These are phyloP conservation scores for Fusarium sp. DNA, from an alignment of 2,329 filamentous ascomycete genomes.

Conservation along the genomic window DNA sequence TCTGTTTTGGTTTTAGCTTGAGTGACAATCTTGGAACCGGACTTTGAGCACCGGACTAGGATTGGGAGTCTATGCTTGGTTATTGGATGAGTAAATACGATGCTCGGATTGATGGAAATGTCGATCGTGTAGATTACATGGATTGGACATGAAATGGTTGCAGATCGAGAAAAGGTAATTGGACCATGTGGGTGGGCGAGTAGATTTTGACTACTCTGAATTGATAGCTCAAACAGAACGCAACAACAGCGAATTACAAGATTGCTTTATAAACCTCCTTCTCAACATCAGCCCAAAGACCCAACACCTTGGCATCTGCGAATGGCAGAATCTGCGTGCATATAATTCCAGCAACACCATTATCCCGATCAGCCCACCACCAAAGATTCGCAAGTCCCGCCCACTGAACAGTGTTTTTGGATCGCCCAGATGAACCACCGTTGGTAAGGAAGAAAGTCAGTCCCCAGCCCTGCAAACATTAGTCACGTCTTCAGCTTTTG, in stretches of 20 bases:
- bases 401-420: slow-evolving; percentile 66
- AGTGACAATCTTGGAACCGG: neutral
- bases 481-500: neutral
- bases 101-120: neutral
- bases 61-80: neutral
- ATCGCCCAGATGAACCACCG: slow-evolving; percentile 65
- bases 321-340: slow-evolving; percentile 66
- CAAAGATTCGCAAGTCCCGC: slow-evolving; percentile 71
- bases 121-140: neutral
- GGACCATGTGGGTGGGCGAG: neutral
- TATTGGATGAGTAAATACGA: neutral
- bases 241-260: neutral
- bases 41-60: neutral
- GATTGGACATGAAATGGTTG: neutral
- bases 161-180: neutral
- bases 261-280: slow-evolving; percentile 54
- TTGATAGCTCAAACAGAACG: neutral
- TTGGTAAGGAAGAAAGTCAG: slow-evolving; percentile 68
- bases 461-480: slow-evolving; percentile 66
- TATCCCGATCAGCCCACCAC: slow-evolving; percentile 74
- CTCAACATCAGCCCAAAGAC: slow-evolving; percentile 58
- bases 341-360: slow-evolving; percentile 67
- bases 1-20: slow-evolving; percentile 19
- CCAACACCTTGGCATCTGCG: slow-evolving; percentile 58
- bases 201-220: neutral